Conservation (phyloP, 306 rosid genomes). For the Arachis hypogaea region DNA sequence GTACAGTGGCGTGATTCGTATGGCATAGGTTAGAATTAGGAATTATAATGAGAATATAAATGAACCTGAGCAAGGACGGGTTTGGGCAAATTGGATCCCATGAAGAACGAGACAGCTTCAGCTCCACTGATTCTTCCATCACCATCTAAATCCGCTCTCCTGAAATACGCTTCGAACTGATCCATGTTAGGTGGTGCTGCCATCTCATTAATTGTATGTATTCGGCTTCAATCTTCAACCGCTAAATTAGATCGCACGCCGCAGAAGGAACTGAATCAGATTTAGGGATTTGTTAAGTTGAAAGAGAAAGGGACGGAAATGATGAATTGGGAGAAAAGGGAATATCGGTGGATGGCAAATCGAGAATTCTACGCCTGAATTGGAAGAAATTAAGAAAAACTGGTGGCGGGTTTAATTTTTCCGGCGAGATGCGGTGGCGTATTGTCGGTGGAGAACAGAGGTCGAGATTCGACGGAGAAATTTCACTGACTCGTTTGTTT, state of each 20-base stretch:
- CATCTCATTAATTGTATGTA: constrained; percentile 14
- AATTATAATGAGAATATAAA: neutral
- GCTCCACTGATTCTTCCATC: constrained; percentile 95
- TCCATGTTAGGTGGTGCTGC: constrained; percentile 63
- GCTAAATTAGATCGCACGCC: constrained; percentile 36
- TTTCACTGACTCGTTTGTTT: neutral
- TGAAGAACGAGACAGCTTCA: constrained; percentile 87
- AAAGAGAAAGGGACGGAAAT: constrained; percentile 4
- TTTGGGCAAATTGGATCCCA: constrained; percentile 81
- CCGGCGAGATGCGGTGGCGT: constrained; percentile 39
- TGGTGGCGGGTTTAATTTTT: neutral
- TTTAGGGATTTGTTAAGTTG: constrained; percentile 44
- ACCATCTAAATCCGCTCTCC: constrained; percentile 94
- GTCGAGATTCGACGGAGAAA: constrained; percentile 21
- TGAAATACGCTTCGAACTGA: constrained; percentile 78
- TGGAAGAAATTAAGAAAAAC: constrained; percentile 28
- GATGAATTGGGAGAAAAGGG: constrained; percentile 11
- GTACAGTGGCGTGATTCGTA: constrained; percentile 6
- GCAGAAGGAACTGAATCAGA: constrained; percentile 31
- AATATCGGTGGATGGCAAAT: neutral
- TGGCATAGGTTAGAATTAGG: neutral
- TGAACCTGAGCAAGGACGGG: constrained; percentile 88
- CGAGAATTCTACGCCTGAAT: constrained; percentile 8
- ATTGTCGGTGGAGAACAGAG: constrained; percentile 34
- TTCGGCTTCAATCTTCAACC: neutral